Evolutionary conservation across 2,329 filamentous ascomycete species (phyloP).

Genomic region (Fulvia fulva): DNA sequence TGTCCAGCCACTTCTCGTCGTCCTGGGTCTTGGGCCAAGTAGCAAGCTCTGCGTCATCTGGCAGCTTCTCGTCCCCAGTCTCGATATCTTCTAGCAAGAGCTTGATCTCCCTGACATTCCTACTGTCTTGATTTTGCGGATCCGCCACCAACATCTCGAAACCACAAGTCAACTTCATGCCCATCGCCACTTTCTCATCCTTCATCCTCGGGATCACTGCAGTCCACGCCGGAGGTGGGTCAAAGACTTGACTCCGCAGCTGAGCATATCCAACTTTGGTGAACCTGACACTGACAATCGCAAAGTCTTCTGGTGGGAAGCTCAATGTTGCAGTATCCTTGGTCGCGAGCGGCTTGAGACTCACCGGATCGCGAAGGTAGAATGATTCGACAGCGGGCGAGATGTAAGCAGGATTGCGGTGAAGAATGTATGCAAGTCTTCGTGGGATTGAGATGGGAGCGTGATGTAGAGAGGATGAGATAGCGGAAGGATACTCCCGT

Average conservation of each 20-base stretch:
- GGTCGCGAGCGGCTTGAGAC: constrained; percentile 64
- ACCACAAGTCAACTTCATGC: constrained; percentile 86
- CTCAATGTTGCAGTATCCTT: constrained; percentile 50
- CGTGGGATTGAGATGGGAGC: constrained; percentile 71
- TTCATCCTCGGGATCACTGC: constrained; percentile 39
- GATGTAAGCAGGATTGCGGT: constrained; percentile 69
- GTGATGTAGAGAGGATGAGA: constrained; percentile 71
- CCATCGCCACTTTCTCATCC: constrained; percentile 56
- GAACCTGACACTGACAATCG: constrained; percentile 74
- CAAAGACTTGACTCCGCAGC: constrained; percentile 78
- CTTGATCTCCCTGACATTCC: constrained; percentile 68
- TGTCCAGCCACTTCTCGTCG: constrained; percentile 86
- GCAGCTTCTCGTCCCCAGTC: constrained; percentile 66
- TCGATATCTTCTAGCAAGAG: constrained; percentile 72
- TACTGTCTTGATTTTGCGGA: constrained; percentile 63
- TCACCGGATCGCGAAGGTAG: constrained; percentile 80
- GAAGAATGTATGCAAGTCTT: constrained; percentile 74
- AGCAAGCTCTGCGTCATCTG: constrained; percentile 68
- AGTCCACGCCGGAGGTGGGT: constrained; percentile 56
- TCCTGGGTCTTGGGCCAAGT: constrained; percentile 71
- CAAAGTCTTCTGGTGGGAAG: constrained; percentile 75
- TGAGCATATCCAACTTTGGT: constrained; percentile 90
- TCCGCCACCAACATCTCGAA: constrained; percentile 81
- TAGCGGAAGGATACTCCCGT: constrained; percentile 75
- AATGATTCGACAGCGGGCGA: constrained; percentile 85